These are phyloP conservation scores for Ophiostoma australiae DNA, from an alignment of 2,329 filamentous ascomycete genomes.

Conservation along the genomic window DNA sequence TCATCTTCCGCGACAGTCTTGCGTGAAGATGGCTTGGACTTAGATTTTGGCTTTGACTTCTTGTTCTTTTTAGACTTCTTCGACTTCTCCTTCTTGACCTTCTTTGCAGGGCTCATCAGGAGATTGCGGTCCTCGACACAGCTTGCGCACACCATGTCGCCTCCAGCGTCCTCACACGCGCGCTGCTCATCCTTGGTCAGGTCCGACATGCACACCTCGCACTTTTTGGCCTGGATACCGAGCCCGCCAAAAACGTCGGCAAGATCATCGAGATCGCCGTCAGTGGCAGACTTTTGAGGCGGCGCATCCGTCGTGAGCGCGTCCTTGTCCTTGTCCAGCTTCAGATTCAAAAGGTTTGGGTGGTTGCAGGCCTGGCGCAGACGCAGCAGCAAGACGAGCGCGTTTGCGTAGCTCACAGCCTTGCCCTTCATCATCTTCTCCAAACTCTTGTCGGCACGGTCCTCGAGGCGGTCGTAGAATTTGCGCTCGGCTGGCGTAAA, in stretches of 20 bases:
- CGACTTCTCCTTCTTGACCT: slow-evolving; percentile 35
- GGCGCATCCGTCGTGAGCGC: slow-evolving; percentile 62
- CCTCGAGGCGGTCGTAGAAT: slow-evolving; percentile 81
- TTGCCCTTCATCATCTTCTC: slow-evolving; percentile 82
- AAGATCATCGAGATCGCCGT: slow-evolving; percentile 71
- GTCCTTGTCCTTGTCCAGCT: slow-evolving; percentile 82
- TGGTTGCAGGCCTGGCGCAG: slow-evolving; percentile 94
- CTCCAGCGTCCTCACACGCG: slow-evolving; percentile 36
- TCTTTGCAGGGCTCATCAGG: slow-evolving; percentile 47
- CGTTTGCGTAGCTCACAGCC: slow-evolving; percentile 79
- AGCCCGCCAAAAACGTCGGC: slow-evolving; percentile 82
- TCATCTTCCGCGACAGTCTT: slow-evolving; percentile 34
- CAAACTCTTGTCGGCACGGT: slow-evolving; percentile 78
- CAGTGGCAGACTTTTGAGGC: slow-evolving; percentile 44
- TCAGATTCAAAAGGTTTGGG: slow-evolving; percentile 77
- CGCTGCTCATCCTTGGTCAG: slow-evolving; percentile 51
- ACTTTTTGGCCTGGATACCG: slow-evolving; percentile 70
- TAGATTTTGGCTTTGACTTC: neutral
- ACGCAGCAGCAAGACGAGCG: slow-evolving; percentile 83
- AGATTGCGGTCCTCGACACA: slow-evolving; percentile 71
- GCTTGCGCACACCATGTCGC: slow-evolving; percentile 59
- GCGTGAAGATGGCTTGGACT: slow-evolving; percentile 37
- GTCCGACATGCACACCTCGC: slow-evolving; percentile 74
- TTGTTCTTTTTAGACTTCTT: slow-evolving; percentile 31
- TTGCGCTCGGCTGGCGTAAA: slow-evolving; percentile 74